Conservation (phyloP, 768 basidiomycete species). For the Amanita molliuscula region DNA sequence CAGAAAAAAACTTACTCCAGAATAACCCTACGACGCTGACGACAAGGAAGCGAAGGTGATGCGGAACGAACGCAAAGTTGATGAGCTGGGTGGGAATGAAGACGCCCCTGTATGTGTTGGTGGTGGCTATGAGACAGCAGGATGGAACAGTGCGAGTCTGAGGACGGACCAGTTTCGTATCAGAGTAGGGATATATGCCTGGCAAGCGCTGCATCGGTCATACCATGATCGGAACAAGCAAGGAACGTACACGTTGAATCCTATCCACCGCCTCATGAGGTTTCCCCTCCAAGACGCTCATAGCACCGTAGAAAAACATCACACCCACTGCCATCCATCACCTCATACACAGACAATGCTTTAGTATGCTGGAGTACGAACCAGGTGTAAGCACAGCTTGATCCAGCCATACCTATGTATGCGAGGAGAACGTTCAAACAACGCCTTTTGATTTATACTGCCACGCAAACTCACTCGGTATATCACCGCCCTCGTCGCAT, state of each 20-base stretch:
- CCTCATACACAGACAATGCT: not conserved
- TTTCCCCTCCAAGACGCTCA: constrained; percentile 77
- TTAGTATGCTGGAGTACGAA: constrained; percentile 13
- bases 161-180: constrained; percentile 68
- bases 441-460: not conserved
- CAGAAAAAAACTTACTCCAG: constrained; percentile 52
- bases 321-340: constrained; percentile 26
- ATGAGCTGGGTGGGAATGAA: constrained; percentile 69
- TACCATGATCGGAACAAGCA: not conserved
- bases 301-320: constrained; percentile 52
- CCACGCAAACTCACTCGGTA: constrained; percentile 40
- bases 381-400: constrained; percentile 72
- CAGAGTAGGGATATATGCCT: constrained; percentile 68
- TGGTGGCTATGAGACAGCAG: too few relatives aligned
- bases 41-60: constrained; percentile 64
- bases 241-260: constrained; percentile 29
- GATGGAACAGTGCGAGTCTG: constrained; percentile 52
- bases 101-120: constrained; percentile 8
- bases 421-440: not conserved
- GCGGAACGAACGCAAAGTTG: constrained; percentile 72
- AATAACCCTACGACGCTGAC: constrained; percentile 72
- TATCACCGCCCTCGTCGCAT: constrained; percentile 43
- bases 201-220: not conserved
- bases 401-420: constrained; percentile 66
- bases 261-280: constrained; percentile 35